Percentiles rank a stretch among this genome's conserved stretches.
Evolutionary conservation across 768 basidiomycete genomes (phyloP).

Genomic region (Tricholoma sp.): DNA sequence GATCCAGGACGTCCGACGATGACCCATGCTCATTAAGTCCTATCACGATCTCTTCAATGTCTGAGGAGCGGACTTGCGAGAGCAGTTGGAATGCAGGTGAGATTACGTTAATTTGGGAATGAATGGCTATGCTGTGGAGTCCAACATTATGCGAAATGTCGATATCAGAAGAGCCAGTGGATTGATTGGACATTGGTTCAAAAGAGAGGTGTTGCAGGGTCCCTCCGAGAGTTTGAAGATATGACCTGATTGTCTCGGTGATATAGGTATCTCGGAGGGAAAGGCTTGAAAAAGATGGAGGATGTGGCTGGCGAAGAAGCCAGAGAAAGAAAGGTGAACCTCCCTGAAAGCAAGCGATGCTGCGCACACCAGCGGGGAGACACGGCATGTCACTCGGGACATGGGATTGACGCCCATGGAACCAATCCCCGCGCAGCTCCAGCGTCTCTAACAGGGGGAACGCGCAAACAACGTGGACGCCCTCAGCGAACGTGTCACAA

Average conservation of each 20-base stretch:
- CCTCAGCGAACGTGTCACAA: neutral
- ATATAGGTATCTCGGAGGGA: neutral
- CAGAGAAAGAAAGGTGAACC: neutral
- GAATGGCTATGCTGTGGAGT: neutral
- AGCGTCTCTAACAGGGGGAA: neutral
- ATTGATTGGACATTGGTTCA: neutral
- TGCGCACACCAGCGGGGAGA: neutral
- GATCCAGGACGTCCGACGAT: neutral
- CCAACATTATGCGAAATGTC: neutral
- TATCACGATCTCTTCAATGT: neutral
- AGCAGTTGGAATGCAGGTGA: neutral
- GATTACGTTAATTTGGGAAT: neutral
- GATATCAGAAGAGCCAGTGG: neutral
- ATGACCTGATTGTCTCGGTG: neutral
- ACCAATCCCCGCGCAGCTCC: neutral
- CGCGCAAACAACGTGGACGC: neutral
- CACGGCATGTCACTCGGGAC: neutral
- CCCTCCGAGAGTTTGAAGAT: neutral
- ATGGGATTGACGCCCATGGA: neutral
- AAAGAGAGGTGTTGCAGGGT: neutral
- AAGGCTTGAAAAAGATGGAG: neutral
- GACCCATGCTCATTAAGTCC: neutral
- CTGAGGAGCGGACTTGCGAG: neutral
- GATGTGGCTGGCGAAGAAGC: neutral
- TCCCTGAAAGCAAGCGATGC: neutral